Base-by-base conservation (phyloP, 768 basidiomycete species). In the Mycena amicta region DNA sequence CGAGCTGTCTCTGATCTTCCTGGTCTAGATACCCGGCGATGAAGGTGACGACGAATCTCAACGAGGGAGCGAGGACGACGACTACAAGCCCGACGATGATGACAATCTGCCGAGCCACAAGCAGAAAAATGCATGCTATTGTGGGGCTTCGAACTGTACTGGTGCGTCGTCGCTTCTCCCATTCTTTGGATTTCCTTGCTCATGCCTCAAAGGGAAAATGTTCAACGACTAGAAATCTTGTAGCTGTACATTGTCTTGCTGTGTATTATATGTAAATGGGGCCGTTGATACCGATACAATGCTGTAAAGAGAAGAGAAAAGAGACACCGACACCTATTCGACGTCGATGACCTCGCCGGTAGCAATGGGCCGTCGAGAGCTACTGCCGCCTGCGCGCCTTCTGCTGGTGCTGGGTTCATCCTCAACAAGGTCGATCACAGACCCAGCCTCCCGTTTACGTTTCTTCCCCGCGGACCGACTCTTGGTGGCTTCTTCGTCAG, bases 361-460 rank as follows among this genome's bases (percentile, higher is more conserved):
- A n/a, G n/a, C n/a, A 29, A 23, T 22, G 26, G 47, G 47, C 11
- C 47, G 47, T 25, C 47, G 23, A 5, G 47, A 49, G n/a, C 47
- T 20, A 28, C 47, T 49, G 13, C 47, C 13, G 5, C 27, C 47
- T 27, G 47, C 8, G 12, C 43, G 43, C 43, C 22, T 13, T n/a
- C 22, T 45, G 22, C 43, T 45, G 27, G 6, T 49, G 47, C 25
- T 5, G 15, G 23, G 66, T 37, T 72, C 74, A 39, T 64, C 70
- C n/a, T 69, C 74, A 13, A 63, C 68, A n/a, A n/a, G n/a, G 55
- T 72, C 71, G 20, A 74, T 63, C 50, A 69, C 69, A 22, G 62
- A 56, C 13, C 67, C 63, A 25, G 31, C 25, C 18, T 69, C 68
- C 60, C 73, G 63, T 66, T 65, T 74, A 53, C 75, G 78, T 72